Evolutionary conservation across 352 stramenopile genomes (phyloP).

Genomic region (Peronospora belbahrii): DNA sequence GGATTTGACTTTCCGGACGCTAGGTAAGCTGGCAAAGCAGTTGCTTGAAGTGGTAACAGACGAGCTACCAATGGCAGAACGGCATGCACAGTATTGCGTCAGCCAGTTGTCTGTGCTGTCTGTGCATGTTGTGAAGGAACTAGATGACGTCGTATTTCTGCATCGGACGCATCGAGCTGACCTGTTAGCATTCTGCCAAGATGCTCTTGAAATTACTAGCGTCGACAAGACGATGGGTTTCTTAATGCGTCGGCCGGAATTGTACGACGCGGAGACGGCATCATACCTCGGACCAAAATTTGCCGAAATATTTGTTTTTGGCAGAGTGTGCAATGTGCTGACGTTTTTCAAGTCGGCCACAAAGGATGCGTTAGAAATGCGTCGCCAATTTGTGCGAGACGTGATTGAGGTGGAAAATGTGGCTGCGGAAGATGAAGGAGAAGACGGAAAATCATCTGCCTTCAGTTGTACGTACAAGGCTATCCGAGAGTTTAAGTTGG

Average conservation of each 20-base stretch:
- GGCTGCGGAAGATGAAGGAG: slow-evolving; percentile 16
- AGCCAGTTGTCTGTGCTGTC: slow-evolving; percentile 44
- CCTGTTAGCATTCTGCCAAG: slow-evolving; percentile 46
- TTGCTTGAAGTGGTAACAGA: slow-evolving; percentile 46
- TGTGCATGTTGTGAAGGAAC: slow-evolving; percentile 63
- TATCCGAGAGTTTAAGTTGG: slow-evolving; percentile 53
- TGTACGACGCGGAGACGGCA: slow-evolving; percentile 45
- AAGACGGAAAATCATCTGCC: slow-evolving; percentile 18
- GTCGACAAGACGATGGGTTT: slow-evolving; percentile 65
- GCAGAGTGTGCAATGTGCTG: slow-evolving; percentile 39
- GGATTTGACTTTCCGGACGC: slow-evolving; percentile 51
- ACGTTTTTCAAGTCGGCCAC: slow-evolving; percentile 56
- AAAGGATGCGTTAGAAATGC: slow-evolving; percentile 38
- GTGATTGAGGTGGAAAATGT: slow-evolving; percentile 57
- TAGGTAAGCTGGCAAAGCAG: slow-evolving; percentile 70
- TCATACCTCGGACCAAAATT: slow-evolving; percentile 44
- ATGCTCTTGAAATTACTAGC: slow-evolving; percentile 54
- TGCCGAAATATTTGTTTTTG: slow-evolving; percentile 49
- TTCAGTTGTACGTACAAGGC: slow-evolving; percentile 37
- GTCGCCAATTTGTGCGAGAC: slow-evolving; percentile 50
- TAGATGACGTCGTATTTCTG: slow-evolving; percentile 52
- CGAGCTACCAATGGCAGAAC: slow-evolving; percentile 24
- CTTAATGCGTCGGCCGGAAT: slow-evolving; percentile 37
- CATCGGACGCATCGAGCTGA: slow-evolving; percentile 36
- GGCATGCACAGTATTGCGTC: slow-evolving; percentile 52